Evolutionary conservation across 1,139 yeast species (phyloP).

Genomic region (Saccharomyces hybrid): DNA sequence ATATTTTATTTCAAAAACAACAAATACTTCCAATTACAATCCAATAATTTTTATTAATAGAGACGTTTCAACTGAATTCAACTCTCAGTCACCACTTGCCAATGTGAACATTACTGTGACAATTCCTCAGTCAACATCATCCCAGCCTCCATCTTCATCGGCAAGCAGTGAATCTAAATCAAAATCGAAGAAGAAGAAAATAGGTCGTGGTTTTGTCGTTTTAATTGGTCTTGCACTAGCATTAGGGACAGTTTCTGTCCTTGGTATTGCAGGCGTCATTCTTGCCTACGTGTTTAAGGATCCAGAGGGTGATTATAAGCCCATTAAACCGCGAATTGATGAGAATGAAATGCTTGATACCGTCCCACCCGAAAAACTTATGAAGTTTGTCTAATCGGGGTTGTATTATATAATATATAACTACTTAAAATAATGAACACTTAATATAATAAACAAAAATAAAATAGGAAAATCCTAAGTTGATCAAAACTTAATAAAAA

Average conservation of each 20-base stretch:
- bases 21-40: slow-evolving; percentile 17
- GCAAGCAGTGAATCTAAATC: slow-evolving; percentile 17
- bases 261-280: slow-evolving; percentile 56
- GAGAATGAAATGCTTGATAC: slow-evolving; percentile 56
- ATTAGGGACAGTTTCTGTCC: slow-evolving; percentile 62
- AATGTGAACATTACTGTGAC: slow-evolving; percentile 15
- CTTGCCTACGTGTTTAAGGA: slow-evolving; percentile 39
- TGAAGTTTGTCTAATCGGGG: slow-evolving; percentile 31
- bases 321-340: slow-evolving; percentile 40
- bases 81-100: slow-evolving; percentile 26
- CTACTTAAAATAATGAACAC: neutral
- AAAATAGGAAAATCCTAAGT: too few relatives aligned
- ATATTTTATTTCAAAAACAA: slow-evolving; percentile 38
- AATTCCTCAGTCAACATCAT: slow-evolving; percentile 10
- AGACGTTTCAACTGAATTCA: slow-evolving; percentile 31
- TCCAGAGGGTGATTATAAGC: slow-evolving; percentile 14
- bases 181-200: slow-evolving; percentile 17
- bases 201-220: slow-evolving; percentile 67
- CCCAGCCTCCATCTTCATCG: slow-evolving; percentile 22
- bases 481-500: neutral
- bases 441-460: neutral
- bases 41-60: slow-evolving; percentile 29
- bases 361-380: slow-evolving; percentile 52
- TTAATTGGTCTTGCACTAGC: slow-evolving; percentile 86
- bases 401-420: slow-evolving; percentile 1